phyloP scores from a whole-genome alignment of 2,329 filamentous ascomycete species.

The Ceratocystis lukuohia region DNA sequence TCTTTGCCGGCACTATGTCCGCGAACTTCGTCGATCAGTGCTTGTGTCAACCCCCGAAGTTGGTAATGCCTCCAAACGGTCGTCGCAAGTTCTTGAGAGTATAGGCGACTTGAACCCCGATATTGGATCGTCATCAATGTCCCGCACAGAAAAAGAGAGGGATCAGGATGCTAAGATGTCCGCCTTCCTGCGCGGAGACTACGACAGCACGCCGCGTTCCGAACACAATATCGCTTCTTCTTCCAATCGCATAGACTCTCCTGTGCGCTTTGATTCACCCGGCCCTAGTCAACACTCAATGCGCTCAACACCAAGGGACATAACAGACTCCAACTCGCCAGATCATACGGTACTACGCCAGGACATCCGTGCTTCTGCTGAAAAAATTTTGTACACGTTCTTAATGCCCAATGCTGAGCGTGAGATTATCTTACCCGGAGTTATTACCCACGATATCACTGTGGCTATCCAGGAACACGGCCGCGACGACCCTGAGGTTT shows the following conservation, averaged over 20 bases:
- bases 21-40: slow-evolving; percentile 83
- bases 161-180: slow-evolving; percentile 83
- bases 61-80: slow-evolving; percentile 72
- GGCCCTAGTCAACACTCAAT: slow-evolving; percentile 36
- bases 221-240: slow-evolving; percentile 6
- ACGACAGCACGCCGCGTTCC: slow-evolving; percentile 21
- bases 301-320: slow-evolving; percentile 44
- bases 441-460: slow-evolving; percentile 76
- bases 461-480: slow-evolving; percentile 79
- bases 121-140: slow-evolving; percentile 48
- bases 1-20: slow-evolving; percentile 90
- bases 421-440: slow-evolving; percentile 83
- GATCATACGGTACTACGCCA: slow-evolving; percentile 72
- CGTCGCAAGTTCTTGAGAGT: slow-evolving; percentile 63
- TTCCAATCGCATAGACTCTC: slow-evolving; percentile 10
- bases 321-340: slow-evolving; percentile 68
- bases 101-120: slow-evolving; percentile 52
- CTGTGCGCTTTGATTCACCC: slow-evolving; percentile 38
- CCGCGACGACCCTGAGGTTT: slow-evolving; percentile 91
- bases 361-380: slow-evolving; percentile 83
- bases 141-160: slow-evolving; percentile 55
- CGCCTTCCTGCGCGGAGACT: slow-evolving; percentile 65
- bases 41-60: slow-evolving; percentile 85
- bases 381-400: slow-evolving; percentile 98
- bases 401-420: slow-evolving; percentile 88